Conservation (phyloP, 208 protist genomes). For the Trypanosoma conorhini region DNA sequence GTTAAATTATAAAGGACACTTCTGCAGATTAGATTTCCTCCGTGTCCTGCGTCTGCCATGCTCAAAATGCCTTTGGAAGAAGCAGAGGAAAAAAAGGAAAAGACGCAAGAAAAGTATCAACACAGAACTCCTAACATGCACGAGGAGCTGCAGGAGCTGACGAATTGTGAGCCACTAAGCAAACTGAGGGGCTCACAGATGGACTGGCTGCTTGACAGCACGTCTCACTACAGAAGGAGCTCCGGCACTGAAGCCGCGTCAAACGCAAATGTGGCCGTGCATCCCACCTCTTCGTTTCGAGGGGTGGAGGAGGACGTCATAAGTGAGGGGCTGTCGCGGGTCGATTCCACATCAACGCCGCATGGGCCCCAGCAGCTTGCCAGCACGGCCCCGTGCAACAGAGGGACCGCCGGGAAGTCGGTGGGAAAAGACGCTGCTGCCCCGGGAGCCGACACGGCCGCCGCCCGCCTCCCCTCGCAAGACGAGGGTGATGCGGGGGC, state of each 20-base stretch:
- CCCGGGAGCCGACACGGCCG: neutral
- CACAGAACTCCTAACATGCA: constrained; percentile 8
- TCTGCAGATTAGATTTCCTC: too few species aligned
- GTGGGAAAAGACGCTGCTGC: neutral
- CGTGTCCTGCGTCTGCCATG: too few species aligned
- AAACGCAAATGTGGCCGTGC: neutral
- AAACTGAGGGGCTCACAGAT: neutral
- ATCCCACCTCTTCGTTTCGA: neutral
- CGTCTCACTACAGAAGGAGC: neutral
- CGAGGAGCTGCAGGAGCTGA: constrained; percentile 10
- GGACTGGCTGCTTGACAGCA: constrained; percentile 17
- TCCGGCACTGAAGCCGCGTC: neutral
- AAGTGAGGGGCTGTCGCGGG: constrained; percentile 6
- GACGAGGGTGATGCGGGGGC: neutral
- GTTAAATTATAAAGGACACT: too few species aligned
- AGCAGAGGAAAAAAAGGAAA: too few species aligned
- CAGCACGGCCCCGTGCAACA: neutral
- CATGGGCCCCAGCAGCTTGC: neutral
- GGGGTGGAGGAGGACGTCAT: neutral
- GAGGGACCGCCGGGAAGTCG: neutral
- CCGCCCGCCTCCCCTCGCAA: neutral
- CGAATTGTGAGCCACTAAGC: constrained; percentile 7
- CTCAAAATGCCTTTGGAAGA: too few species aligned
- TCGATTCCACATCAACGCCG: neutral
- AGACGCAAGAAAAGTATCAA: neutral